Percentiles rank a stretch among this genome's conserved stretches.
Evolutionary conservation across 2,329 filamentous ascomycete species (phyloP).

Genomic region (Talaromyces sp.): DNA sequence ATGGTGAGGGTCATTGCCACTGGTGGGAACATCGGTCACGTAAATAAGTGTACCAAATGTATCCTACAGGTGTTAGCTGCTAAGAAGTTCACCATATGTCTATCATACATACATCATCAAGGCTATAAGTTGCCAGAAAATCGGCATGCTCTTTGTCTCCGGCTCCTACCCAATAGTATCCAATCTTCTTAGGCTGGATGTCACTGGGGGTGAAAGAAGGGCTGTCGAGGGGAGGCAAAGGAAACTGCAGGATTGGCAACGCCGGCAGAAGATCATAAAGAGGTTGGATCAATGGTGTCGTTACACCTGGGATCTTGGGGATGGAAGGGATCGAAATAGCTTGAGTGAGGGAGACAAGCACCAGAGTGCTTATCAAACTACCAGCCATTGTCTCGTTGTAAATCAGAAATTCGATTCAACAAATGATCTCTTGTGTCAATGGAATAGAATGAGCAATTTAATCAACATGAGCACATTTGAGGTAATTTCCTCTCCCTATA

Average conservation of each 20-base stretch:
- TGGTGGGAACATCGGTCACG: slow-evolving; percentile 57
- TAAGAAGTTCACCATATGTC: slow-evolving; percentile 5
- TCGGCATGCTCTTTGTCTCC: slow-evolving; percentile 60
- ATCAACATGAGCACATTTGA: slow-evolving; percentile 13
- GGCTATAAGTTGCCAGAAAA: slow-evolving; percentile 57
- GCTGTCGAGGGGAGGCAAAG: slow-evolving; percentile 57
- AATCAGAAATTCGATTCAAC: neutral
- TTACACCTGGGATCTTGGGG: slow-evolving; percentile 58
- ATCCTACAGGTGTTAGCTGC: slow-evolving; percentile 40
- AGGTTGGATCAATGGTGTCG: slow-evolving; percentile 49
- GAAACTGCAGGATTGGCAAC: slow-evolving; percentile 57
- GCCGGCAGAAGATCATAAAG: slow-evolving; percentile 47
- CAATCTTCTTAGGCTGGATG: slow-evolving; percentile 64
- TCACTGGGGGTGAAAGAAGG: slow-evolving; percentile 53
- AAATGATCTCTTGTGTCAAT: neutral
- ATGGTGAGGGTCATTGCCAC: slow-evolving; percentile 61
- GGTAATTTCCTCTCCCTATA: slow-evolving; percentile 9
- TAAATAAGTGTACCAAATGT: slow-evolving; percentile 60
- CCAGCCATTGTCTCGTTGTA: neutral
- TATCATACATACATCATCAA: slow-evolving; percentile 52
- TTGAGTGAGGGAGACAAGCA: slow-evolving; percentile 23
- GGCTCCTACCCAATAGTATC: slow-evolving; percentile 62
- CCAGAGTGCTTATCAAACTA: slow-evolving; percentile 12
- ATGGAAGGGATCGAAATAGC: slow-evolving; percentile 53
- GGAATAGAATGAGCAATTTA: neutral